phyloP scores from a whole-genome alignment of 1,139 yeast genomes.

The Ogataea hybrid region DNA sequence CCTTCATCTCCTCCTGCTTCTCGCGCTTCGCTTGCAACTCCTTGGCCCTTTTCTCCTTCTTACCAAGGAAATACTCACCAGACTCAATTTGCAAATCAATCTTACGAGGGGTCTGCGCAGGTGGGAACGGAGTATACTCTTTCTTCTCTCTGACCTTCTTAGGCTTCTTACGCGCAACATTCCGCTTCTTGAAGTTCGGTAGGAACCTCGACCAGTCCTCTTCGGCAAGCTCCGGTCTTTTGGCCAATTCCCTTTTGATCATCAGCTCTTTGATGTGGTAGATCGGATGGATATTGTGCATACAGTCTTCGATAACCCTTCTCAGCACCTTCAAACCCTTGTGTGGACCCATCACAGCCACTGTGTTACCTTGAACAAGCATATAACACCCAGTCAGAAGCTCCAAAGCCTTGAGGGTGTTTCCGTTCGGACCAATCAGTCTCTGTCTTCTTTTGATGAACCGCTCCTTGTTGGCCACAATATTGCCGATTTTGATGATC shows the following conservation, averaged over 20 bases:
- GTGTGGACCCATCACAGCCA: constrained; percentile 95
- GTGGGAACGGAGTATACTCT: constrained; percentile 98
- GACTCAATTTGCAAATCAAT: constrained; percentile 95
- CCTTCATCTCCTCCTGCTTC: constrained; percentile 70
- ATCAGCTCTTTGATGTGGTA: constrained; percentile 95
- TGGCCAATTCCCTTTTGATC: constrained; percentile 94
- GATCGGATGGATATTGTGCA: constrained; percentile 94
- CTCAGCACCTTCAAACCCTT: constrained; percentile 91
- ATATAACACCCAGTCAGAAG: constrained; percentile 90
- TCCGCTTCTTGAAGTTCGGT: constrained; percentile 96
- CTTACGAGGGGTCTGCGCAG: constrained; percentile 95
- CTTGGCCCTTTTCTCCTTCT: constrained; percentile 72
- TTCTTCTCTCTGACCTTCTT: constrained; percentile 72
- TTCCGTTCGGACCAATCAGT: constrained; percentile 95
- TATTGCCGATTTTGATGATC: constrained; percentile 89
- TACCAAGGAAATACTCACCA: constrained; percentile 96
- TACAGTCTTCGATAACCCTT: constrained; percentile 95
- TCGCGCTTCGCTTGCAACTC: constrained; percentile 76
- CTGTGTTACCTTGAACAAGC: constrained; percentile 96
- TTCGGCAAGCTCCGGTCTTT: constrained; percentile 90
- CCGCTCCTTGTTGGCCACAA: constrained; percentile 87
- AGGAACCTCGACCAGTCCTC: constrained; percentile 98
- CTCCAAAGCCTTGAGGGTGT: constrained; percentile 93
- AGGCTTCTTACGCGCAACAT: constrained; percentile 91
- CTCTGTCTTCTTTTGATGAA: constrained; percentile 95